Conservation (phyloP, 306 rosid species). For the Acacia confusa region DNA sequence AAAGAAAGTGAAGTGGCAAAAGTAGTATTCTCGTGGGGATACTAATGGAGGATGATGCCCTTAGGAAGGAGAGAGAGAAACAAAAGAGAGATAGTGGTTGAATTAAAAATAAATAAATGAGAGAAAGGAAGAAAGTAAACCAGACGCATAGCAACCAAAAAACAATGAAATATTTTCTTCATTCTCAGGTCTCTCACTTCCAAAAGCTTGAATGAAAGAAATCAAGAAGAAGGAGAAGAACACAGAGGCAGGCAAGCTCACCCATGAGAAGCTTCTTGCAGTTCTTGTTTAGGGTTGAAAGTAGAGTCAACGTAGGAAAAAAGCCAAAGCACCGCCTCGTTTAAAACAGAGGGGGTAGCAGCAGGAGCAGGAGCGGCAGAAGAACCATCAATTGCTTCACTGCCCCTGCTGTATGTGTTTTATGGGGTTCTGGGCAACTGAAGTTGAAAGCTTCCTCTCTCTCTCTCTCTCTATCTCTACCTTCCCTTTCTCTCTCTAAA, state of each 20-base stretch:
- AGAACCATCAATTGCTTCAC: constrained; percentile 44
- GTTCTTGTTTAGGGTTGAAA: neutral
- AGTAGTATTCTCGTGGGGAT: constrained; percentile 79
- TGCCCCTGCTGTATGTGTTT: constrained; percentile 33
- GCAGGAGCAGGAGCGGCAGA: constrained; percentile 36
- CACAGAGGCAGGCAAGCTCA: constrained; percentile 34
- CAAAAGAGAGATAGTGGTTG: constrained; percentile 47
- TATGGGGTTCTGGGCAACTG: constrained; percentile 47
- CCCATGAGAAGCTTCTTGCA: constrained; percentile 37
- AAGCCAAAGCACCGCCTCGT: constrained; percentile 60
- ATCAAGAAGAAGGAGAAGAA: constrained; percentile 24
- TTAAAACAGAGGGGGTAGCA: constrained; percentile 22
- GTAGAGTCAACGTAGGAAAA: constrained; percentile 46
- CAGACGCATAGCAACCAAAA: constrained; percentile 22
- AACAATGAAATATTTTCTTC: neutral
- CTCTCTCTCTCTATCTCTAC: neutral
- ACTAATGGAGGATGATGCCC: constrained; percentile 40
- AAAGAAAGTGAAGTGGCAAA: constrained; percentile 57
- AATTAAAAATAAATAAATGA: constrained; percentile 29
- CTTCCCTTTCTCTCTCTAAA: neutral
- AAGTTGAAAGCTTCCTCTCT: constrained; percentile 22
- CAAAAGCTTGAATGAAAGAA: neutral
- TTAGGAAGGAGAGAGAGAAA: constrained; percentile 8
- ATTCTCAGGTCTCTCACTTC: neutral
- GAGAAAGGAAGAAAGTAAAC: neutral